These are phyloP conservation scores for Blechomonas ayalai DNA, from an alignment of 208 protist genomes.

Conservation along the genomic window DNA sequence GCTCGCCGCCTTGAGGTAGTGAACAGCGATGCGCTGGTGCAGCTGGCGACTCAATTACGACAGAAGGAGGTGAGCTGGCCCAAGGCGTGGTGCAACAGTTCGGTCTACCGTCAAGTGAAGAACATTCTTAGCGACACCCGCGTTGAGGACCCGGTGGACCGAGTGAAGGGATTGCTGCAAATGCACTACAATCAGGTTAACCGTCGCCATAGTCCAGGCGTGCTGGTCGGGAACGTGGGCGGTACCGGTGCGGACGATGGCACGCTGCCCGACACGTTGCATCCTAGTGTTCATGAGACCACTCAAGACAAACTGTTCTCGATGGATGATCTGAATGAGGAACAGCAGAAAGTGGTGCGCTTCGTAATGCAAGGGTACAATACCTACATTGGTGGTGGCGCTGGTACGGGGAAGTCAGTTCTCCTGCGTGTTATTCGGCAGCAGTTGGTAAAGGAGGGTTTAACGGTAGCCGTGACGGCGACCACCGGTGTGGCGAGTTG, in stretches of 20 bases:
- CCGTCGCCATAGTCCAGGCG: conserved; percentile 12
- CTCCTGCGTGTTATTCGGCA: conserved; percentile 75
- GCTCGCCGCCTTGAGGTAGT: conserved; percentile 36
- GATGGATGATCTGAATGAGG: conserved; percentile 60
- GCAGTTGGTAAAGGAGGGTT: conserved; percentile 38
- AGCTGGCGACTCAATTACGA: conserved; percentile 36
- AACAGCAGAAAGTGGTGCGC: conserved; percentile 72
- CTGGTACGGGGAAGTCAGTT: conserved; percentile 87
- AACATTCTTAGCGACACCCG: conserved; percentile 19
- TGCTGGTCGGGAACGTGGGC: conserved; percentile 15
- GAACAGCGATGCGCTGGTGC: conserved; percentile 25
- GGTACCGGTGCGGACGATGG: not conserved
- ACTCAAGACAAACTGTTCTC: conserved; percentile 32
- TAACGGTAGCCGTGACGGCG: conserved; percentile 76
- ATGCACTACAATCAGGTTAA: conserved; percentile 34
- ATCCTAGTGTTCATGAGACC: not conserved
- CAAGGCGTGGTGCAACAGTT: conserved; percentile 34
- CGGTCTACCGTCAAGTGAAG: conserved; percentile 32
- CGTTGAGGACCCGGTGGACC: conserved; percentile 14
- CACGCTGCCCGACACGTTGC: not conserved
- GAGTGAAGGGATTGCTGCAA: conserved; percentile 27
- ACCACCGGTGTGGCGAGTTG: conserved; percentile 76
- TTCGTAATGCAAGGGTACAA: conserved; percentile 68
- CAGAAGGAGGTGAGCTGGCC: conserved; percentile 48
- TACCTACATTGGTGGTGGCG: conserved; percentile 85